Evolutionary conservation across 495 filamentous ascomycete species (phyloP).

Genomic region (Aspergillus steynii): DNA sequence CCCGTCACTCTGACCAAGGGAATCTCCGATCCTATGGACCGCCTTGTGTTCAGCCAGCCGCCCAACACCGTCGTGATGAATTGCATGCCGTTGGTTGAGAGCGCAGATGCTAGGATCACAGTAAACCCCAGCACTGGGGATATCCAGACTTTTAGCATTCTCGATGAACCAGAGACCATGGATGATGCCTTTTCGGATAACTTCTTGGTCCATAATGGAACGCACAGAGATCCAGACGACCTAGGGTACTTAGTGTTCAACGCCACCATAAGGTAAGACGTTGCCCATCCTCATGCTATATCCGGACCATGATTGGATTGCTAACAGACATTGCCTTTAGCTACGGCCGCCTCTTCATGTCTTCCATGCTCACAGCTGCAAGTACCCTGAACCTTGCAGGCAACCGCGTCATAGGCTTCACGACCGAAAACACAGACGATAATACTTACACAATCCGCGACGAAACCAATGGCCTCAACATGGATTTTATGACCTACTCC

Average conservation of each 20-base stretch:
- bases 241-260: background rate
- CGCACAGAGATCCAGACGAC: background rate
- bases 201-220: slow-evolving; percentile 23
- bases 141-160: slow-evolving; percentile 30
- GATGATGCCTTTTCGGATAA: slow-evolving; percentile 28
- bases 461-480: slow-evolving; percentile 32
- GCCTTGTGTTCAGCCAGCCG: slow-evolving; percentile 23
- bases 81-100: slow-evolving; percentile 35
- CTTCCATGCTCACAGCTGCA: slow-evolving; percentile 32
- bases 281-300: background rate
- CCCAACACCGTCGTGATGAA: slow-evolving; percentile 30
- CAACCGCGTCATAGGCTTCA: slow-evolving; percentile 10
- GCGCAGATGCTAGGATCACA: slow-evolving; percentile 28
- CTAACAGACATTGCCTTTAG: slow-evolving; percentile 16
- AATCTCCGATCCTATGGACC: slow-evolving; percentile 1
- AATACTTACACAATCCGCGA: slow-evolving; percentile 41
- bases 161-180: slow-evolving; percentile 14
- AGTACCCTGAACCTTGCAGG: slow-evolving; percentile 17
- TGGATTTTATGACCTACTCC: slow-evolving; percentile 42
- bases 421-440: slow-evolving; percentile 28
- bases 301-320: background rate
- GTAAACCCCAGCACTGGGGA: slow-evolving; percentile 29
- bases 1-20: background rate
- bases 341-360: slow-evolving; percentile 36
- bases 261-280: background rate